Base-by-base conservation (phyloP, 192 early-diverging fungal genomes). In the Linnemannia hyalina region DNA sequence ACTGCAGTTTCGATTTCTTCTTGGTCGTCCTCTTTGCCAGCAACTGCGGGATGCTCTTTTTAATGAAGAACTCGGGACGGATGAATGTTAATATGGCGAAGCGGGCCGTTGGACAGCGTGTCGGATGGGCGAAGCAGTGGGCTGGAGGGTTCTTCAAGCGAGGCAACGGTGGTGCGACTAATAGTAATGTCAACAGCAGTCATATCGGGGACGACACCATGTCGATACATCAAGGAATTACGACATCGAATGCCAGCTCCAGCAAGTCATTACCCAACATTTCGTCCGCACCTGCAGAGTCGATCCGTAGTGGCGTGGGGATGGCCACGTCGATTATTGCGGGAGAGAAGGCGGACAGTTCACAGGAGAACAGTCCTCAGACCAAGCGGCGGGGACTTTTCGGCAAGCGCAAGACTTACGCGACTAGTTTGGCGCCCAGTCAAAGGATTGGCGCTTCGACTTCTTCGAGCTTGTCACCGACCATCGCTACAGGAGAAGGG, bases 21-120 rank as follows among this genome's bases (percentile, higher is more conserved):
- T 40, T 91, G 3, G 72, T 92, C 20, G 60, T 91, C 1, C 55
- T 91, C 20, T 89, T 92, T 75, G 78, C 70, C 11, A 87, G 83
- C 74, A 88, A 90, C 73, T 91, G 90, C 71, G 88, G 71, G 20
- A 89, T 92, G 88, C 81, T 92, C 26, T 91, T 88, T 70, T 70
- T 91, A 44, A 90, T 91, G 88, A 91, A 91, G 75, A 91, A 91
- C 73, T 89, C 92, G 13, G 89, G 89, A 36, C 81, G 80, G 57
- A 83, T 92, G 76, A 91, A 92, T 69, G 90, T 91, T 3, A 88
- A 80, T 11, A 90, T 92, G 92, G 92, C 92, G 36, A 92, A 92
- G 81, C 82, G 90, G 49, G 90, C 89, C 18, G 90, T 91, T 42
- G 68, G 84, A 46, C 89, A 91, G 83, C 77, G 90, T 55, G 88